Conservation (phyloP, 2,329 filamentous ascomycete genomes). For the Colletotrichum lindemuthianum region DNA sequence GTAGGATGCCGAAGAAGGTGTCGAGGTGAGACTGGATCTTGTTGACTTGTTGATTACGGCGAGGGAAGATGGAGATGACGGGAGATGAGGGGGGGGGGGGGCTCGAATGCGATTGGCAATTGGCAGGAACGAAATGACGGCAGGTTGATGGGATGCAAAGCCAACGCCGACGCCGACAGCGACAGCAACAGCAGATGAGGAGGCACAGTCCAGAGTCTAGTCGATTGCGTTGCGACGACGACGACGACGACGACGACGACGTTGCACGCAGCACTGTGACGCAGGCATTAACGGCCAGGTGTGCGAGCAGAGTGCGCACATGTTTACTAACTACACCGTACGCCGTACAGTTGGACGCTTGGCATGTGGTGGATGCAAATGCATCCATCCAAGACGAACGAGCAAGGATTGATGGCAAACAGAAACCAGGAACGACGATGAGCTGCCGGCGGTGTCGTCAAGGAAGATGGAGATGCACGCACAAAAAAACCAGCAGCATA, state of each 20-base stretch:
- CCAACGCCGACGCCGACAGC: background rate
- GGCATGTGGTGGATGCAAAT: too few species aligned
- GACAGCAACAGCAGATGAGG: slow-evolving; percentile 30
- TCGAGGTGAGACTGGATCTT: background rate
- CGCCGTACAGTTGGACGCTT: too few species aligned
- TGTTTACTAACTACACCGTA: too few species aligned
- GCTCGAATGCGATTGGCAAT: slow-evolving; percentile 20
- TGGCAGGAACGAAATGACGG: slow-evolving; percentile 33
- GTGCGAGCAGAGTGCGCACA: too few species aligned
- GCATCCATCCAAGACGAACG: too few species aligned
- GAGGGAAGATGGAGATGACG: slow-evolving; percentile 9
- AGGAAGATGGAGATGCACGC: background rate
- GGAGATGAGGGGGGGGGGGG: slow-evolving; percentile 32
- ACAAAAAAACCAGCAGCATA: slow-evolving; percentile 14
- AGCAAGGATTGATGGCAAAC: slow-evolving; percentile 24
- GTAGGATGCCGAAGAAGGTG: background rate
- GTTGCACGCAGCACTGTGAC: too few species aligned
- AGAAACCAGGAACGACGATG: slow-evolving; percentile 34
- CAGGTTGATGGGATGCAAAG: slow-evolving; percentile 30
- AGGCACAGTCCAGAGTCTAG: slow-evolving; percentile 23
- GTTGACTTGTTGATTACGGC: background rate
- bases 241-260: background rate
- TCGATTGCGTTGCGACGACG: background rate
- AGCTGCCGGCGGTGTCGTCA: slow-evolving; percentile 33
- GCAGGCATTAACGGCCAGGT: too few species aligned